Conservation (phyloP, 768 basidiomycete genomes). For the Termitomyces sp. region DNA sequence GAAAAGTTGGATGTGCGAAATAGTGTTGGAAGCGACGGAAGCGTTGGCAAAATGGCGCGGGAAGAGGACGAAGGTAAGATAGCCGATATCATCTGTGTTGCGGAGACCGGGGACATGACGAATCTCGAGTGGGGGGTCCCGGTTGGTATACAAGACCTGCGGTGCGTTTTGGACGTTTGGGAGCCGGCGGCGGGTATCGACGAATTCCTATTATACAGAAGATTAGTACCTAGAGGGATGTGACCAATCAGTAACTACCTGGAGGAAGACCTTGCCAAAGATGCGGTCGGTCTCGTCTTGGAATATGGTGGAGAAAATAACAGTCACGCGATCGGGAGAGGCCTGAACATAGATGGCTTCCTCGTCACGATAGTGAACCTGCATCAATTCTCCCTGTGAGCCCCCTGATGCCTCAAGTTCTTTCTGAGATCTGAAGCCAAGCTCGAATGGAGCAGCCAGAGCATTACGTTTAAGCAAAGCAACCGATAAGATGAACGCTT, state of each 20-base stretch:
- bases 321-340: slow-evolving; percentile 91
- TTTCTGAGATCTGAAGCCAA: slow-evolving; percentile 79
- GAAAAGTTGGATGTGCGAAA: slow-evolving; percentile 95
- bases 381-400: slow-evolving; percentile 79
- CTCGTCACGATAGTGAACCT: slow-evolving; percentile 91
- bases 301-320: slow-evolving; percentile 96
- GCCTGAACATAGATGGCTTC: slow-evolving; percentile 97
- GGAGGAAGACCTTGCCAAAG: slow-evolving; percentile 96
- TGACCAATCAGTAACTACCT: slow-evolving; percentile 42
- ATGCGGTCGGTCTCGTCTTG: slow-evolving; percentile 96
- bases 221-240: background rate
- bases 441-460: slow-evolving; percentile 91
- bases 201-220: slow-evolving; percentile 74
- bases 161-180: slow-evolving; percentile 95
- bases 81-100: slow-evolving; percentile 85
- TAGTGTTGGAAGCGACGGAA: slow-evolving; percentile 64
- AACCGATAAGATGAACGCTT: slow-evolving; percentile 74
- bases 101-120: slow-evolving; percentile 78
- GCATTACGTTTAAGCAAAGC: slow-evolving; percentile 90
- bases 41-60: slow-evolving; percentile 89
- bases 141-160: slow-evolving; percentile 91
- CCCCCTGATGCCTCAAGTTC: slow-evolving; percentile 69
- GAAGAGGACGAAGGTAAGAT: slow-evolving; percentile 97
- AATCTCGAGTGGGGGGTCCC: slow-evolving; percentile 96
- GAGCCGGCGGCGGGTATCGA: slow-evolving; percentile 90